Evolutionary conservation across 306 rosid species (phyloP).

Genomic region (Fagus sylvatica): DNA sequence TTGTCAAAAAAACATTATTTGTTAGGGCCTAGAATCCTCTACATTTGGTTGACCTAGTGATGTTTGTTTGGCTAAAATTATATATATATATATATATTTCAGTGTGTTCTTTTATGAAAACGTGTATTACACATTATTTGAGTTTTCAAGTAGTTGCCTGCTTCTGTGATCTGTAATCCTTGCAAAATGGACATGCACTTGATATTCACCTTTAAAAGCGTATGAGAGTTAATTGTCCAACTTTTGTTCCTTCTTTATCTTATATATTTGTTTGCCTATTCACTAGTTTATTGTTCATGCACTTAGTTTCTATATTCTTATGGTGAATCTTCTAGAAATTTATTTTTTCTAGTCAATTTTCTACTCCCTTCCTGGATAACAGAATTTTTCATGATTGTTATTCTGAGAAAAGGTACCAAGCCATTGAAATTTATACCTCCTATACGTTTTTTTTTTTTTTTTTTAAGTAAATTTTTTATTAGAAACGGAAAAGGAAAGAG

Average conservation of each 20-base stretch:
- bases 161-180: neutral
- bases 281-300: neutral
- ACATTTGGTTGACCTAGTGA: neutral
- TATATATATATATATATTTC: too few relatives aligned
- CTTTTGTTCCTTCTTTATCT: neutral
- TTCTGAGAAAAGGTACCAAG: neutral
- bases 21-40: neutral
- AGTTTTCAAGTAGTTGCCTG: neutral
- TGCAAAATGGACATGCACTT: neutral
- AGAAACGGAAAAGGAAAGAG: too few relatives aligned
- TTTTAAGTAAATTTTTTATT: too few relatives aligned
- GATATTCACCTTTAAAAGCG: neutral
- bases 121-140: neutral
- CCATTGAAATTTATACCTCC: neutral
- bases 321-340: neutral
- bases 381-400: neutral
- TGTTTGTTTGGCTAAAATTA: neutral
- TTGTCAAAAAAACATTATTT: neutral
- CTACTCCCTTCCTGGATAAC: neutral
- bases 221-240: neutral
- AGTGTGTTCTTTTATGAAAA: neutral
- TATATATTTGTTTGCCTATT: neutral
- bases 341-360: neutral
- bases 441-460: too few relatives aligned
- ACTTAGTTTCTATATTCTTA: neutral